A percentile compares a stretch with the other conserved stretches of the same genome.
Evolutionary conservation across 176 grass and related monocot species (phyloP).

Genomic region (Saccharum spontaneum): DNA sequence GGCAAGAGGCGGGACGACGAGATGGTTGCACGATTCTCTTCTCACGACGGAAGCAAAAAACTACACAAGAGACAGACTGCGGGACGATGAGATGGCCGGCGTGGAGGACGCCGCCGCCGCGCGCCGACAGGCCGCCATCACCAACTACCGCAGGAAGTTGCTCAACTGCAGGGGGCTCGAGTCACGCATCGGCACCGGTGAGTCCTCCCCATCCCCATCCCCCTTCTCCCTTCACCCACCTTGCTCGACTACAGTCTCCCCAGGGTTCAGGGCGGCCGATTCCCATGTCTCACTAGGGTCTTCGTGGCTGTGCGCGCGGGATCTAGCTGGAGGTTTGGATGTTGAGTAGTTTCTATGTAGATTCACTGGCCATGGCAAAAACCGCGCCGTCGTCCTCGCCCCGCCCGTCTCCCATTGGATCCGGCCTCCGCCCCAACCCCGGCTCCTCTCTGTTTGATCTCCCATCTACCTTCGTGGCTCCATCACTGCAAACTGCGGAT

Average conservation of each 20-base stretch:
- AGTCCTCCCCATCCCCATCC: background rate
- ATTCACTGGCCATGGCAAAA: background rate
- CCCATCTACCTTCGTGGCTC: no score
- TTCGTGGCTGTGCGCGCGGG: background rate
- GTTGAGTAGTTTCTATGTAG: background rate
- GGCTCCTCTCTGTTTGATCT: no score
- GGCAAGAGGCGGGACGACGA: no score
- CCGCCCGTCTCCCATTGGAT: no score
- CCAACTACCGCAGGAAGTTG: conserved; percentile 91
- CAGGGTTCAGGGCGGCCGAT: conserved; percentile 10
- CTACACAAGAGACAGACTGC: background rate
- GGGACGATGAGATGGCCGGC: conserved; percentile 50
- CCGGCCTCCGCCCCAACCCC: no score
- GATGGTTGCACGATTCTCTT: conserved; percentile 37
- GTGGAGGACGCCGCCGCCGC: conserved; percentile 61
- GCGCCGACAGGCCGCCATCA: conserved; percentile 41
- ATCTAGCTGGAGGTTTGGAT: conserved; percentile 2
- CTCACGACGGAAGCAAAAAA: conserved; percentile 55
- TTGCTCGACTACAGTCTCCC: background rate
- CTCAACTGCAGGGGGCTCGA: conserved; percentile 92
- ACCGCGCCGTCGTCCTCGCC: no score
- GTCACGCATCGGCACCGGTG: conserved; percentile 80
- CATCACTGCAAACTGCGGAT: no score
- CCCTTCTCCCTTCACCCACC: background rate
- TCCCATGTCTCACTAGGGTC: background rate